A percentile compares a stretch with the other conserved stretches of the same genome.
phyloP scores from a whole-genome alignment of 1,284 basidiomycete genomes.

The Waitea zeae region DNA sequence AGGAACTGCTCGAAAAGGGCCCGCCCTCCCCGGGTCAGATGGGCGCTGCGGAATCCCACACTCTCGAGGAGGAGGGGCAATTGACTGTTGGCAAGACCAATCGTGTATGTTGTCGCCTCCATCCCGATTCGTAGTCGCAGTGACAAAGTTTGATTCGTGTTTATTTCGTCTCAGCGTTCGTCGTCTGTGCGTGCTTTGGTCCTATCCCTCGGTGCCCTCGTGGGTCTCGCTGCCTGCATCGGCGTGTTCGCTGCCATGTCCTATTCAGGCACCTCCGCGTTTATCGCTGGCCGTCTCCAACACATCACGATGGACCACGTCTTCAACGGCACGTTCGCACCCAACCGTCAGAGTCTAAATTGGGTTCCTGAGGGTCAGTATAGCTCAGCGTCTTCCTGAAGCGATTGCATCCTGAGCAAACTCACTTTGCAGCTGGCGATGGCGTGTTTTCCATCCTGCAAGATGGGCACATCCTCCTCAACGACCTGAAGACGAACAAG shows the following conservation, averaged over 20 bases:
- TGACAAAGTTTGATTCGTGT: background rate
- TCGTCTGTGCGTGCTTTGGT: conserved; percentile 36
- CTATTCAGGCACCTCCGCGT: conserved; percentile 41
- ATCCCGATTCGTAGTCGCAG: background rate
- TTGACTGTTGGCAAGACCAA: conserved; percentile 18
- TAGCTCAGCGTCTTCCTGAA: background rate
- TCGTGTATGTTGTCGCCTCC: conserved; percentile 11
- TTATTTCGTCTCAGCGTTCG: conserved; percentile 10
- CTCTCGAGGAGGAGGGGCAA: conserved; percentile 9
- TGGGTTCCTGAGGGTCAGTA: conserved; percentile 80
- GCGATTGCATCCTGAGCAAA: background rate
- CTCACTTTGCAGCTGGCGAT: conserved; percentile 48
- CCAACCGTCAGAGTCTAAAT: conserved; percentile 27
- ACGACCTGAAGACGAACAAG: conserved; percentile 61
- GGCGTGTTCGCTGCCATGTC: conserved; percentile 56
- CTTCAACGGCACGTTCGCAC: conserved; percentile 74
- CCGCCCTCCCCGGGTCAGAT: too few relatives aligned
- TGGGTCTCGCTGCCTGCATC: conserved; percentile 39
- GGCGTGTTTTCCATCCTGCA: conserved; percentile 66
- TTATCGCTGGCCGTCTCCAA: conserved; percentile 30
- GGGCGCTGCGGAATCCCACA: background rate
- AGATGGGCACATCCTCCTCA: conserved; percentile 51
- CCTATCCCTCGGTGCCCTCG: conserved; percentile 30
- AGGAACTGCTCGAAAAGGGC: conserved; percentile 25
- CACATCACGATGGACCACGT: conserved; percentile 77